Percentiles rank a stretch among this genome's conserved stretches.
Conservation (phyloP, 2,329 filamentous ascomycete genomes). For the Colletotrichum eleusines region DNA sequence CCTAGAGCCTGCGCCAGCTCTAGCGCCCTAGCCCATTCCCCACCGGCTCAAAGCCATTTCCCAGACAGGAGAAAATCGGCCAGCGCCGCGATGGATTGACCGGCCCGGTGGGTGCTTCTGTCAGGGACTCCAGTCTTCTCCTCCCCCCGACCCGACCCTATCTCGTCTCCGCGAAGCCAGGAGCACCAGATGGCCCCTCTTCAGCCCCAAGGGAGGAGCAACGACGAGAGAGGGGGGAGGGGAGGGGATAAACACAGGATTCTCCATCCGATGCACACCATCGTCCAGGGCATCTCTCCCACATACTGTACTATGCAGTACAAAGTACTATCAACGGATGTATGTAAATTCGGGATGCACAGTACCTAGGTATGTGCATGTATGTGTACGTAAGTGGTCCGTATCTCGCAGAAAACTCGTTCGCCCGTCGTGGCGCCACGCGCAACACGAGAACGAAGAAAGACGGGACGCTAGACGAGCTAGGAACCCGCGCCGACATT, state of each 20-base stretch:
- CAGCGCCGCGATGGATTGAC: constrained; percentile 29
- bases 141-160: not conserved
- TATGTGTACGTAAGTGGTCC: constrained; percentile 17
- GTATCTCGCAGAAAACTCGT: constrained; percentile 16
- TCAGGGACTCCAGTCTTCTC: constrained; percentile 21
- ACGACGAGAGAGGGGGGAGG: constrained; percentile 11
- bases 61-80: not conserved
- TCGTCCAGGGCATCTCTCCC: constrained; percentile 26
- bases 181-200: constrained; percentile 21
- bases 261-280: constrained; percentile 31
- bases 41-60: constrained; percentile 30
- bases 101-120: constrained; percentile 18
- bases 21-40: constrained; percentile 34
- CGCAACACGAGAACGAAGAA: not conserved
- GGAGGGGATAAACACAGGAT: constrained; percentile 26
- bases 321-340: constrained; percentile 5
- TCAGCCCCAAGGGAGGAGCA: constrained; percentile 27
- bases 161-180: constrained; percentile 23
- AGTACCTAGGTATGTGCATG: not conserved
- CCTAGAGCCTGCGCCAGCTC: constrained; percentile 29
- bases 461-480: constrained; percentile 14
- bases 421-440: constrained; percentile 18
- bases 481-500: not conserved
- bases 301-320: constrained; percentile 2
- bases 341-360: no score